Conservation (phyloP, 345 rosid genomes). For the Moricandia arvensis region DNA sequence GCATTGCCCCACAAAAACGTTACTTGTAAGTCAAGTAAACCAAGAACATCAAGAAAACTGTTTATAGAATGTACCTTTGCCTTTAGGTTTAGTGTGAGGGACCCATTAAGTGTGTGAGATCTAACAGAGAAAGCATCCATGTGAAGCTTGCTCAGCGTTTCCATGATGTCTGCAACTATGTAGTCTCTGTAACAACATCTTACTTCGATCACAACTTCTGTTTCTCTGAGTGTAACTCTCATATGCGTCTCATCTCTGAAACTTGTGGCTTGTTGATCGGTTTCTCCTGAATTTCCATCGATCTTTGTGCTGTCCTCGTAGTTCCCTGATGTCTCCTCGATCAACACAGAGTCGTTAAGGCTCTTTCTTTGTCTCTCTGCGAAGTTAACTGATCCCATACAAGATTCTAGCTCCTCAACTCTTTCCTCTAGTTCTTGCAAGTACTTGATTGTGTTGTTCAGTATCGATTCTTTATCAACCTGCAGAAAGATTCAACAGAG, state of each 20-base stretch:
- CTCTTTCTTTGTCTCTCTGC: conserved; percentile 45
- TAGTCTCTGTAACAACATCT: conserved; percentile 66
- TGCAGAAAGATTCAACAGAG: conserved; percentile 27
- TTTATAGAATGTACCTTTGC: conserved; percentile 54
- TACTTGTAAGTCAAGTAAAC: neutral
- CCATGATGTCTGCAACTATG: conserved; percentile 74
- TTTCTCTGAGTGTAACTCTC: conserved; percentile 33
- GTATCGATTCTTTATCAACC: conserved; percentile 63
- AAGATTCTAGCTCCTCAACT: conserved; percentile 78
- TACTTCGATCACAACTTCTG: conserved; percentile 63
- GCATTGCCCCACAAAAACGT: conserved; percentile 17
- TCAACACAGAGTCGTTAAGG: conserved; percentile 37
- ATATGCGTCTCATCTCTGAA: conserved; percentile 44
- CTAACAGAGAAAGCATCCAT: conserved; percentile 66
- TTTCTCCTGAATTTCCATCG: conserved; percentile 55
- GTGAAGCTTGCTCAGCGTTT: conserved; percentile 66
- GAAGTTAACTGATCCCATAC: conserved; percentile 55
- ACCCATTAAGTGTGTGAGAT: conserved; percentile 60
- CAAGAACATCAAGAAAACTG: neutral
- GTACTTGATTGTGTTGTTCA: conserved; percentile 62
- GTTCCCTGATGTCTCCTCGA: conserved; percentile 73
- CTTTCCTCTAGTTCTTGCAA: conserved; percentile 66
- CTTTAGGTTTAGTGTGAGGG: conserved; percentile 54
- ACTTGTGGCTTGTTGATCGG: conserved; percentile 33
- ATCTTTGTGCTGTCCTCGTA: conserved; percentile 42